A percentile compares a stretch with the other conserved stretches of the same genome.
Conservation (phyloP, 805 yeast species). For the Kodamaea laetipori region DNA sequence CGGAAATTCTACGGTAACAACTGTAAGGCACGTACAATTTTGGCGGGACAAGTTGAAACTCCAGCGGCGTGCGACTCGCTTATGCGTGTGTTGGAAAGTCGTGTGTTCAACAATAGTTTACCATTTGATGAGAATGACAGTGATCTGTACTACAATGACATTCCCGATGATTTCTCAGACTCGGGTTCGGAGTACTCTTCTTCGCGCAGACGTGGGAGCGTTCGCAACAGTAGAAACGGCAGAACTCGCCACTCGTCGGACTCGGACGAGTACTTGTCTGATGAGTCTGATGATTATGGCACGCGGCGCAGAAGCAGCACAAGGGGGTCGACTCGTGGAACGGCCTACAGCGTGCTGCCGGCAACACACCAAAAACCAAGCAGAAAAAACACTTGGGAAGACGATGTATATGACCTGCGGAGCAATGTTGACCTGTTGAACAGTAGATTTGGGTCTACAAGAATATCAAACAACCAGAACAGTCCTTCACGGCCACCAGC, state of each 20-base stretch:
- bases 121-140: constrained; percentile 54
- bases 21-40: constrained; percentile 84
- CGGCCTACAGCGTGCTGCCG: constrained; percentile 5
- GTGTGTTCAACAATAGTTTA: constrained; percentile 70
- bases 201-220: constrained; percentile 11
- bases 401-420: constrained; percentile 71
- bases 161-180: constrained; percentile 68
- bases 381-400: constrained; percentile 73
- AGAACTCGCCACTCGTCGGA: constrained; percentile 26
- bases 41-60: constrained; percentile 85
- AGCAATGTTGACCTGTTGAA: constrained; percentile 40
- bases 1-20: constrained; percentile 88
- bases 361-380: background rate
- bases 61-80: constrained; percentile 90
- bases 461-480: constrained; percentile 22
- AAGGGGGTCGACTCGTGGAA: constrained; percentile 12
- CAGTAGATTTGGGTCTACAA: constrained; percentile 36
- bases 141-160: constrained; percentile 68
- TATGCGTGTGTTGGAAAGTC: constrained; percentile 80
- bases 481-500: constrained; percentile 41
- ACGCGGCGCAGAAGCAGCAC: constrained; percentile 9
- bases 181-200: constrained; percentile 47
- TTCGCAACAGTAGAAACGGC: constrained; percentile 5
- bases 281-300: constrained; percentile 39
- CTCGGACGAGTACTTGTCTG: constrained; percentile 28